Conservation (phyloP, 129 eudicot genomes). For the Glebionis coronaria region DNA sequence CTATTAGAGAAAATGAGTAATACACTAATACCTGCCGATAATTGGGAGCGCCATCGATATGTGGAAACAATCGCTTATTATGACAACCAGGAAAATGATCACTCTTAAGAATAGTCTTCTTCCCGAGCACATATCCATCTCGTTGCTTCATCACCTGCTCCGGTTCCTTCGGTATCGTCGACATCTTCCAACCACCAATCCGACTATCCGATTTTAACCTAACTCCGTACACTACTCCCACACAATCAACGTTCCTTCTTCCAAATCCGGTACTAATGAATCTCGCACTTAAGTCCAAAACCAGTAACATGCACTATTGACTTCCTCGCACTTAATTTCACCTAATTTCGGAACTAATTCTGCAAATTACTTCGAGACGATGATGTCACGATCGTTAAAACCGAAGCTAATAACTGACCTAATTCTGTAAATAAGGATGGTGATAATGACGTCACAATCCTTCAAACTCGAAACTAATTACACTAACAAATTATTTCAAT, state of each 20-base stretch:
- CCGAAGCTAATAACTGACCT: not conserved
- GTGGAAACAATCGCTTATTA: conserved; percentile 80
- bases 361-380: not conserved
- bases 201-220: conserved; percentile 18
- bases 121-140: conserved; percentile 96
- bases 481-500: not conserved
- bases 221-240: not conserved
- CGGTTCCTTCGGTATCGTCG: conserved; percentile 79
- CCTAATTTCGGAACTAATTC: not conserved
- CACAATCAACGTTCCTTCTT: not conserved
- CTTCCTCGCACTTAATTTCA: no score
- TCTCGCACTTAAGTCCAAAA: not conserved
- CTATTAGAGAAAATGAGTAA: not conserved
- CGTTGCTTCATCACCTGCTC: conserved; percentile 82
- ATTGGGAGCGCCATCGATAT: conserved; percentile 94
- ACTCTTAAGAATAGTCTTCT: conserved; percentile 91
- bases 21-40: conserved; percentile 66
- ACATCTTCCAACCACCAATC: conserved; percentile 31
- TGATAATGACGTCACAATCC: not conserved
- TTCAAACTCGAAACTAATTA: not conserved
- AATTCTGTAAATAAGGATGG: not conserved
- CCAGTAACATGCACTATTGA: no score
- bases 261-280: conserved; percentile 8
- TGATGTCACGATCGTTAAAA: not conserved
- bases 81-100: conserved; percentile 99